Conservation (phyloP, 1,284 basidiomycete species). For the Trichosporon sp. region DNA sequence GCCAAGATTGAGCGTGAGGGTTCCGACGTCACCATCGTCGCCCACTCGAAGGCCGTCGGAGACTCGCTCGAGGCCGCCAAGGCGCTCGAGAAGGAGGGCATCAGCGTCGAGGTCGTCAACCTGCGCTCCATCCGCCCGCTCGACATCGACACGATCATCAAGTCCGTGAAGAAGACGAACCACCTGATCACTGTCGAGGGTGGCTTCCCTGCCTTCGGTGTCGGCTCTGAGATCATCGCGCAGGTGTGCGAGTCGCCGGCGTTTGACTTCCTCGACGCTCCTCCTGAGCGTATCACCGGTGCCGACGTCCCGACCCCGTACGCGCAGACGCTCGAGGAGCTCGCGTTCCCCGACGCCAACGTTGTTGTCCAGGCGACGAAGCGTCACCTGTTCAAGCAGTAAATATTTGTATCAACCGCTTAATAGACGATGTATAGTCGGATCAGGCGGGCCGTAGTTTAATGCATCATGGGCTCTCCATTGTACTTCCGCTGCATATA, state of each 20-base stretch:
- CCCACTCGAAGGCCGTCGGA: slow-evolving; percentile 94
- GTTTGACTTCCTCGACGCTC: slow-evolving; percentile 95
- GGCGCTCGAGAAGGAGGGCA: slow-evolving; percentile 77
- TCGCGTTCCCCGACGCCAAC: slow-evolving; percentile 85
- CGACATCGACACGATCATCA: slow-evolving; percentile 93
- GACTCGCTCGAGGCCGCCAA: slow-evolving; percentile 92
- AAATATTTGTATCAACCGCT: slow-evolving; percentile 17
- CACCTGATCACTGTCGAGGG: slow-evolving; percentile 91
- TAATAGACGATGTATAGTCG: slow-evolving; percentile 15
- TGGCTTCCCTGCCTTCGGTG: slow-evolving; percentile 97
- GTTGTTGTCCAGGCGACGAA: slow-evolving; percentile 86
- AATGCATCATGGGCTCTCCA: slow-evolving; percentile 8
- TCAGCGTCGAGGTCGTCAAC: slow-evolving; percentile 98
- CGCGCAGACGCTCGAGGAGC: slow-evolving; percentile 76
- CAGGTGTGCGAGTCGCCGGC: slow-evolving; percentile 94
- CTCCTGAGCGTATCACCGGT: slow-evolving; percentile 95
- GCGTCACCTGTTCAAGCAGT: slow-evolving; percentile 64
- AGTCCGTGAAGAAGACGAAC: slow-evolving; percentile 98
- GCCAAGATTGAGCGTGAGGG: slow-evolving; percentile 93
- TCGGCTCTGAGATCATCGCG: slow-evolving; percentile 96
- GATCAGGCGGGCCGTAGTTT: slow-evolving; percentile 6
- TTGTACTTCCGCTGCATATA: too few species aligned
- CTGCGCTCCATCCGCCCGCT: slow-evolving; percentile 78
- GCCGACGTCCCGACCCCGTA: slow-evolving; percentile 95
- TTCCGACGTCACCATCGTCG: slow-evolving; percentile 89